Percentiles rank a stretch among this genome's conserved stretches.
phyloP scores from a whole-genome alignment of 305 asterid genomes.

The Nicotiana rustica region DNA sequence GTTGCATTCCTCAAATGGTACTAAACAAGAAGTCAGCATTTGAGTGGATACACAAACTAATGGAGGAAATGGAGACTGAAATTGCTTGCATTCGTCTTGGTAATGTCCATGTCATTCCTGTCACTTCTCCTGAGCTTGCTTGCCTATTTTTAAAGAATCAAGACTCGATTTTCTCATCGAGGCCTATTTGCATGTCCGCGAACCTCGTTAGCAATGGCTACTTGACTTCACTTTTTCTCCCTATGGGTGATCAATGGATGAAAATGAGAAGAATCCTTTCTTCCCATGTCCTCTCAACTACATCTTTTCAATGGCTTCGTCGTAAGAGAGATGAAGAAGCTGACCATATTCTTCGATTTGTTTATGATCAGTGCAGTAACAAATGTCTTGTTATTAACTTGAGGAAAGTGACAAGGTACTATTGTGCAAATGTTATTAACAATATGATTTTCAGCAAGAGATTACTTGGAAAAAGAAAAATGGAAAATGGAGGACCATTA shows the following conservation, averaged over 20 bases:
- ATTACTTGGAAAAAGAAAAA: background rate
- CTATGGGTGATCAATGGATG: slow-evolving; percentile 27
- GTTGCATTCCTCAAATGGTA: slow-evolving; percentile 3
- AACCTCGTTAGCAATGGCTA: background rate
- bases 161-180: slow-evolving; percentile 16
- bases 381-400: background rate
- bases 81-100: slow-evolving; percentile 32
- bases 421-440: slow-evolving; percentile 22
- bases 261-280: slow-evolving; percentile 30
- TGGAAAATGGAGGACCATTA: slow-evolving; percentile 21
- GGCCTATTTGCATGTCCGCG: slow-evolving; percentile 13
- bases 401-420: background rate
- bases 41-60: slow-evolving; percentile 30
- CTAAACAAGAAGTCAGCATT: slow-evolving; percentile 12
- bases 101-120: slow-evolving; percentile 16
- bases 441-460: slow-evolving; percentile 19
- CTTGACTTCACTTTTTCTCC: background rate
- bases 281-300: background rate
- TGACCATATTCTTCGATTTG: background rate
- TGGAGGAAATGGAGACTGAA: slow-evolving; percentile 35
- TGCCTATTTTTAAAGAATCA: background rate
- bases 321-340: background rate
- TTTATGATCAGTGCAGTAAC: background rate
- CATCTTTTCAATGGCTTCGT: background rate
- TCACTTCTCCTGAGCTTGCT: slow-evolving; percentile 15